Conservation (phyloP, 805 yeast species). For the Jamesozyma lodderae region DNA sequence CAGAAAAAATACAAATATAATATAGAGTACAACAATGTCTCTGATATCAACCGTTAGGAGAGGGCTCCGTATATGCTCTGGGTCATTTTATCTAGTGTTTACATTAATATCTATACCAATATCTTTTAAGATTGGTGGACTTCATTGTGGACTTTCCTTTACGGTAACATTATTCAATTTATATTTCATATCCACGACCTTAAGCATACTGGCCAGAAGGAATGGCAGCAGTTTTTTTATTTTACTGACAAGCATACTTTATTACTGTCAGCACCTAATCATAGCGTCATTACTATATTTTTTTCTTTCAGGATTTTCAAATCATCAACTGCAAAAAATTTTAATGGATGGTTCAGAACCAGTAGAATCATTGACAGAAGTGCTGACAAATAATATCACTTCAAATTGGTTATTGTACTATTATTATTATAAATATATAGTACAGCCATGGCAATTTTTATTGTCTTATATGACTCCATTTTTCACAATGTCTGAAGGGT, state of each 20-base stretch:
- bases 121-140: slow-evolving; percentile 90
- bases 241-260: slow-evolving; percentile 36
- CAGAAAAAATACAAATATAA: background rate
- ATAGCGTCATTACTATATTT: slow-evolving; percentile 75
- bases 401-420: slow-evolving; percentile 23
- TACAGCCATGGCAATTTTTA: slow-evolving; percentile 62
- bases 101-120: slow-evolving; percentile 80
- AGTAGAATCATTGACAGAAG: slow-evolving; percentile 15
- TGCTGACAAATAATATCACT: slow-evolving; percentile 13
- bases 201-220: slow-evolving; percentile 43
- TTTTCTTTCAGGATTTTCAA: slow-evolving; percentile 47
- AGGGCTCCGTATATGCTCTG: slow-evolving; percentile 32
- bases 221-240: slow-evolving; percentile 16
- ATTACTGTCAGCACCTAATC: slow-evolving; percentile 72
- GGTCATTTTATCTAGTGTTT: slow-evolving; percentile 54
- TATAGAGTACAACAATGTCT: background rate
- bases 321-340: slow-evolving; percentile 21
- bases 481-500: slow-evolving; percentile 85
- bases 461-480: slow-evolving; percentile 78
- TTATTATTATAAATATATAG: slow-evolving; percentile 31
- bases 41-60: slow-evolving; percentile 14
- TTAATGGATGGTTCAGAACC: slow-evolving; percentile 19
- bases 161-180: slow-evolving; percentile 61
- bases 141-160: slow-evolving; percentile 79
- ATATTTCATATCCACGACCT: slow-evolving; percentile 64